These are phyloP conservation scores for Ceraceosorus bombacis DNA, from an alignment of 1,284 basidiomycete species.

Conservation along the genomic window DNA sequence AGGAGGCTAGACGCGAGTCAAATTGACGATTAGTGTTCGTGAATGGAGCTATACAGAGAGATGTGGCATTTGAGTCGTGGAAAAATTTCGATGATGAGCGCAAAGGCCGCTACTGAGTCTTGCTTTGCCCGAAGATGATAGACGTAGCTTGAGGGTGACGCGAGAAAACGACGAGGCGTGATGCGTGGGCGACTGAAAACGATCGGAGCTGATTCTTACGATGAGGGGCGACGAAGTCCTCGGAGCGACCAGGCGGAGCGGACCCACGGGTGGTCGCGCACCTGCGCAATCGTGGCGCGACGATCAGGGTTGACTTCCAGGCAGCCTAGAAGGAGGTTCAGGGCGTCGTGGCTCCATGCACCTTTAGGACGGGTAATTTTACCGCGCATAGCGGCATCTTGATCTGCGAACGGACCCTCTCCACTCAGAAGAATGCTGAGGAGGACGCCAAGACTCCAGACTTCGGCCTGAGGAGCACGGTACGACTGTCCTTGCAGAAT, in stretches of 20 bases:
- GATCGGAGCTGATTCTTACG: too few species aligned
- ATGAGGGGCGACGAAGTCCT: background rate
- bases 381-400: conserved; percentile 59
- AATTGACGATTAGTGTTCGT: too few species aligned
- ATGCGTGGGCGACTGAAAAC: too few species aligned
- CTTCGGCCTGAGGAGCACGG: conserved; percentile 66
- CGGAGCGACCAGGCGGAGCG: conserved; percentile 3
- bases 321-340: conserved; percentile 64
- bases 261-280: conserved; percentile 72
- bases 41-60: too few species aligned
- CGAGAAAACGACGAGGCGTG: too few species aligned
- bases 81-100: too few species aligned
- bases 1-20: too few species aligned
- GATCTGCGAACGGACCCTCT: conserved; percentile 71
- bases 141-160: too few species aligned
- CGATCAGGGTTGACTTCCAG: conserved; percentile 63
- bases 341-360: conserved; percentile 43
- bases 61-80: too few species aligned
- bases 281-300: conserved; percentile 63
- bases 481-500: conserved; percentile 65
- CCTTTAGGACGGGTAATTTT: conserved; percentile 44
- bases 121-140: too few species aligned
- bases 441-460: conserved; percentile 86
- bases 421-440: conserved; percentile 78
- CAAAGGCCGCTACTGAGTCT: too few species aligned